Evolutionary conservation across 768 basidiomycete genomes (phyloP).

Genomic region (Artomyces pyxidatus): DNA sequence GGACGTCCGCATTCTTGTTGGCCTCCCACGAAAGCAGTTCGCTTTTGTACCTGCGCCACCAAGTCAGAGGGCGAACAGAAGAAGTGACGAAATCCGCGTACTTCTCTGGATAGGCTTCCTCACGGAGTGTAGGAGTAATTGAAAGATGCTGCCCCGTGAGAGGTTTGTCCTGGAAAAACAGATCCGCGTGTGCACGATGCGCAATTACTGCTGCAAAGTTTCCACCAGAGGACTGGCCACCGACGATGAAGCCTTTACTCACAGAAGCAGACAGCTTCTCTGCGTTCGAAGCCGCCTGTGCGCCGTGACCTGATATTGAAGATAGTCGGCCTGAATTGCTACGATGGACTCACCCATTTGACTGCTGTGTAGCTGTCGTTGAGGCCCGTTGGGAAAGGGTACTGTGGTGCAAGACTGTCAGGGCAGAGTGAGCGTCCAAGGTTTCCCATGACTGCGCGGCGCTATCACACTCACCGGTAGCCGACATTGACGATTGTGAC

Average conservation of each 20-base stretch:
- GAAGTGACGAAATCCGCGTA: neutral
- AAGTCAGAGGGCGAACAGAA: too few relatives aligned
- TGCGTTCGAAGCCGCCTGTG: slow-evolving; percentile 8
- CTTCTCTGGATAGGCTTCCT: slow-evolving; percentile 18
- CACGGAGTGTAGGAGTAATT: slow-evolving; percentile 16
- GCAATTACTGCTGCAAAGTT: slow-evolving; percentile 18
- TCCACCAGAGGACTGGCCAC: slow-evolving; percentile 19
- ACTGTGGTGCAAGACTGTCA: slow-evolving; percentile 16
- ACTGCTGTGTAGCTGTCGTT: slow-evolving; percentile 17
- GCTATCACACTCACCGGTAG: too few relatives aligned
- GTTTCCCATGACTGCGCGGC: too few relatives aligned
- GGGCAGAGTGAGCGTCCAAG: too few relatives aligned
- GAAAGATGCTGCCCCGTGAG: slow-evolving; percentile 20
- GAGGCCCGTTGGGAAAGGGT: slow-evolving; percentile 11
- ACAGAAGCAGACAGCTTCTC: slow-evolving; percentile 9
- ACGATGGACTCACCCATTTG: slow-evolving; percentile 10
- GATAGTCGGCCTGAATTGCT: neutral
- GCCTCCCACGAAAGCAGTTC: neutral
- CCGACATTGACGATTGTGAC: slow-evolving; percentile 7
- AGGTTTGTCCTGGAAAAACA: slow-evolving; percentile 11
- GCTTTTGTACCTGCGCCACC: slow-evolving; percentile 2
- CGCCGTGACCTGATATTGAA: neutral
- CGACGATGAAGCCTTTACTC: slow-evolving; percentile 20
- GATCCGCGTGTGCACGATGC: slow-evolving; percentile 18
- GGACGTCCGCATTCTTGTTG: neutral